Evolutionary conservation across 1,284 basidiomycete genomes (phyloP).

Genomic region (Ceratobasidium sp.): DNA sequence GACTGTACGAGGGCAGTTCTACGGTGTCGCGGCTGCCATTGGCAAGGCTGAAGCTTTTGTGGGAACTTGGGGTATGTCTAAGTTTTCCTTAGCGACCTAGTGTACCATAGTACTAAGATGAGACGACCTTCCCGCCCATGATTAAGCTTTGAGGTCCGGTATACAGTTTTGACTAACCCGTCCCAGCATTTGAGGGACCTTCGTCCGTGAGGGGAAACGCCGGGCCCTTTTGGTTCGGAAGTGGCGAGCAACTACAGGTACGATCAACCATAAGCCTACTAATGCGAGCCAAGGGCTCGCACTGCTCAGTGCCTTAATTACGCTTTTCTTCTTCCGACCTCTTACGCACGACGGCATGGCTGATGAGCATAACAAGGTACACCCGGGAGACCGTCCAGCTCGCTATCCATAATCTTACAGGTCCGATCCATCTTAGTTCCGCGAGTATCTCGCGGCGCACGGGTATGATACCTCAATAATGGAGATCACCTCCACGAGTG

Average conservation of each 20-base stretch:
- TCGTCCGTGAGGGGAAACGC: conserved; percentile 64
- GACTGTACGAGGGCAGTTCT: conserved; percentile 84
- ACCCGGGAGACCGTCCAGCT: conserved; percentile 43
- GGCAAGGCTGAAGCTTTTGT: conserved; percentile 90
- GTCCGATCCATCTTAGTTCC: conserved; percentile 61
- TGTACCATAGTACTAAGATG: background rate
- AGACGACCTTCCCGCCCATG: conserved; percentile 69
- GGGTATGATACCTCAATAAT: conserved; percentile 77
- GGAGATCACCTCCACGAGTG: conserved; percentile 52
- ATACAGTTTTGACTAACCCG: conserved; percentile 14
- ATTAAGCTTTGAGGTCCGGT: conserved; percentile 51
- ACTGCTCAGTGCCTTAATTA: conserved; percentile 75
- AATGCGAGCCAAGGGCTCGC: conserved; percentile 67
- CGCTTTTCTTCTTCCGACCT: conserved; percentile 76
- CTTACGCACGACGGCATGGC: conserved; percentile 80
- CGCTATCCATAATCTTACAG: background rate
- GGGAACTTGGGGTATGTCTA: conserved; percentile 72
- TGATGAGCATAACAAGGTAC: conserved; percentile 66
- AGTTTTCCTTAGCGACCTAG: background rate
- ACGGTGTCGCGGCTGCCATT: conserved; percentile 83
- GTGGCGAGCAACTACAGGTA: conserved; percentile 54
- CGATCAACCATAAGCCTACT: conserved; percentile 24
- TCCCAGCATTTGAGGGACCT: conserved; percentile 65
- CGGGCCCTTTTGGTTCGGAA: conserved; percentile 82
- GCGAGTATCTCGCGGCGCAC: conserved; percentile 73